These are phyloP conservation scores for Aspergillus ruber DNA, from an alignment of 2,329 filamentous ascomycete genomes.

Conservation along the genomic window DNA sequence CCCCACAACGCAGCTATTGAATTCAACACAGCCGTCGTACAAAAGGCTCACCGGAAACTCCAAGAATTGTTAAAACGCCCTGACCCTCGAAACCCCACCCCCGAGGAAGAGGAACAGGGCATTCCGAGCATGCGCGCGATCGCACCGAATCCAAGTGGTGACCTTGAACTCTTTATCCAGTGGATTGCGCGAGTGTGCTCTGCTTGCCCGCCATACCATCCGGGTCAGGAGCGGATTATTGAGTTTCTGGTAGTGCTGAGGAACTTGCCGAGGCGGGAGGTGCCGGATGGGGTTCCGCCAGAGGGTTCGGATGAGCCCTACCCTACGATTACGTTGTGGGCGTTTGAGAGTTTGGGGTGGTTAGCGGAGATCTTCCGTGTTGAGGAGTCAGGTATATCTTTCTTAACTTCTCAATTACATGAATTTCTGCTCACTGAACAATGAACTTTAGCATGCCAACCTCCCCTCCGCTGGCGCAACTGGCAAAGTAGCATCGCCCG, in stretches of 20 bases:
- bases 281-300: not conserved
- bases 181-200: not conserved
- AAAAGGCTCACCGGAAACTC: not conserved
- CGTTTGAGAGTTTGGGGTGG: not conserved
- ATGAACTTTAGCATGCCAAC: not conserved
- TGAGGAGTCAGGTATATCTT: not conserved
- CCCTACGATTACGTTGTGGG: not conserved
- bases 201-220: not conserved
- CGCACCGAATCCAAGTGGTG: not conserved
- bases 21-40: not conserved
- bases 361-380: not conserved
- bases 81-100: not conserved
- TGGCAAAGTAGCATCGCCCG: not conserved
- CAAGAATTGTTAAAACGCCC: not conserved
- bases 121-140: not conserved
- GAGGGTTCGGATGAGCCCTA: not conserved
- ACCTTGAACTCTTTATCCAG: not conserved
- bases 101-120: not conserved
- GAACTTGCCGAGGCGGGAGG: not conserved
- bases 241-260: not conserved
- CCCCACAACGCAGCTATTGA: not conserved
- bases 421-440: not conserved
- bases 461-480: not conserved
- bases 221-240: not conserved
- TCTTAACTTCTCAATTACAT: not conserved